Conservation (phyloP, 148 eudicot genomes). For the Rhododendron williamsianum region DNA sequence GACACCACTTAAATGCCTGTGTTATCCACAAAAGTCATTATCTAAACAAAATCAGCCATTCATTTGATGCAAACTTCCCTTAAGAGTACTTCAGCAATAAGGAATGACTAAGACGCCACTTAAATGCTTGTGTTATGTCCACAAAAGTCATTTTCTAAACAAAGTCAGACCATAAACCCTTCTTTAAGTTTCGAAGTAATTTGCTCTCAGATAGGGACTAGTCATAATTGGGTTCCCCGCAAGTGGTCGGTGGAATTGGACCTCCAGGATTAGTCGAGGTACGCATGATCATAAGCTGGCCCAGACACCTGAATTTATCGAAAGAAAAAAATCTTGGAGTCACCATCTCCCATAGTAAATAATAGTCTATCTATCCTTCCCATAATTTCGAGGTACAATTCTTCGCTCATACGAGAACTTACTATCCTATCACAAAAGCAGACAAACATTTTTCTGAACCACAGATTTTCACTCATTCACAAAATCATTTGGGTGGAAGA, state of each 20-base stretch:
- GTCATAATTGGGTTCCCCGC: not conserved
- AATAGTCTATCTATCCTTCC: not conserved
- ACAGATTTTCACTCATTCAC: not conserved
- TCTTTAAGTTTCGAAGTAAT: not conserved
- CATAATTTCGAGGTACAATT: not conserved
- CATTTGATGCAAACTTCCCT: not conserved
- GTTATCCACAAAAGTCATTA: conserved; percentile 1
- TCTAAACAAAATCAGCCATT: not conserved
- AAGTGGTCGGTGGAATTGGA: no score
- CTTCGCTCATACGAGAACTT: not conserved
- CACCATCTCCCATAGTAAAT: not conserved
- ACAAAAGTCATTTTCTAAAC: not conserved
- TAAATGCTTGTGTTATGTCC: not conserved
- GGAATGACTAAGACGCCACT: not conserved
- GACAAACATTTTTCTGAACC: not conserved
- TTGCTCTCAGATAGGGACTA: not conserved
- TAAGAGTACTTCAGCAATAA: not conserved
- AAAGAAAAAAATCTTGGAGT: not conserved
- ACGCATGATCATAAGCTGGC: no score
- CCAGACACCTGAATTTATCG: no score
- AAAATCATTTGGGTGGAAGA: not conserved
- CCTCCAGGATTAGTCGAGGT: no score
- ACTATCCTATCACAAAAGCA: not conserved
- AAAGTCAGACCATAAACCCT: not conserved
- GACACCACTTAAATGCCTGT: not conserved